Conservation (phyloP, 768 basidiomycete genomes). For the Coprinopsis sp. region DNA sequence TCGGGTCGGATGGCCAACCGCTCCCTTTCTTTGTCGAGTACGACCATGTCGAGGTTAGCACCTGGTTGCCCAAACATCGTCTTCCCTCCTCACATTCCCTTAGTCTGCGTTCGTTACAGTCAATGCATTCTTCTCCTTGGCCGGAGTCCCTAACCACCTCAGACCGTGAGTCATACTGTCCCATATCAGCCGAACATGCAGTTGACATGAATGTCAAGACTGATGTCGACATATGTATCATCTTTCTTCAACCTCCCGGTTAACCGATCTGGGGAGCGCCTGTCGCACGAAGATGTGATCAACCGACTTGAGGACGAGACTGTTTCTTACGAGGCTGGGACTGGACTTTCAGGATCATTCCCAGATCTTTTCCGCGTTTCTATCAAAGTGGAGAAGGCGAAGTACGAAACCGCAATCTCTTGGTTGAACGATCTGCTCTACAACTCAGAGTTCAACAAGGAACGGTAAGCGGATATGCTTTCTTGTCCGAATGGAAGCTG, state of each 20-base stretch:
- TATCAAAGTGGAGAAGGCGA: constrained; percentile 78
- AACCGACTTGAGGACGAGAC: constrained; percentile 89
- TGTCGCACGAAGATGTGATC: constrained; percentile 87
- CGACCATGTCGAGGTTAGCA: constrained; percentile 78
- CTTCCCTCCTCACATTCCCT: constrained; percentile 2
- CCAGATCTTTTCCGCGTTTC: constrained; percentile 68
- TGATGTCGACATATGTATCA: constrained; percentile 71
- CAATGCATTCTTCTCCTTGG: constrained; percentile 73
- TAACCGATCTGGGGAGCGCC: constrained; percentile 58
- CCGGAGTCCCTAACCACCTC: constrained; percentile 64
- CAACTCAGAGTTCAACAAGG: constrained; percentile 69
- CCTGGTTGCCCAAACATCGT: constrained; percentile 3
- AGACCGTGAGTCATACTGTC: constrained; percentile 53
- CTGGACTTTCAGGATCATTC: constrained; percentile 65
- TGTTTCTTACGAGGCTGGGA: constrained; percentile 72
- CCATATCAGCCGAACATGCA: not conserved
- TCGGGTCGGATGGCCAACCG: constrained; percentile 61
- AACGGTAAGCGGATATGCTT: constrained; percentile 45
- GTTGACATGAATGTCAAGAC: constrained; percentile 43
- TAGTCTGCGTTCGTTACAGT: constrained; percentile 92
- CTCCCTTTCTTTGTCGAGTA: constrained; percentile 91
- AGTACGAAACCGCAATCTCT: constrained; percentile 75
- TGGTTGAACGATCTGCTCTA: constrained; percentile 86
- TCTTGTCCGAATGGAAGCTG: constrained; percentile 2
- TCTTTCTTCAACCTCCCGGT: constrained; percentile 90